A percentile compares a stretch with the other conserved stretches of the same genome.
Evolutionary conservation across 257 asterid species (phyloP).

Genomic region (Plectranthus barbatus): DNA sequence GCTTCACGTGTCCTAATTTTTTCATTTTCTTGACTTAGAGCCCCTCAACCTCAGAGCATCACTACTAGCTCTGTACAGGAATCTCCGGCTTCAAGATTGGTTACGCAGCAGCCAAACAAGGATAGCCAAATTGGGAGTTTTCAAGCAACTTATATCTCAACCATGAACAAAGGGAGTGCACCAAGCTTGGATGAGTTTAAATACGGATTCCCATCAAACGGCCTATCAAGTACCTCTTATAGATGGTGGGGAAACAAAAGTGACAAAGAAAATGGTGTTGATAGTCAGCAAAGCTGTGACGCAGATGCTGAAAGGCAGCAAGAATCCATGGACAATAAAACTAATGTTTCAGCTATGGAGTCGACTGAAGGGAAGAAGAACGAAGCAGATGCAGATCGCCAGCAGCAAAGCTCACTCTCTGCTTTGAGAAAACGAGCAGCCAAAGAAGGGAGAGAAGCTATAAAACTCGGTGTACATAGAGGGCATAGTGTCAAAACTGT

Average conservation of each 20-base stretch:
- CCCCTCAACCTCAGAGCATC: constrained; percentile 29
- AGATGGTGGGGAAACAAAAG: constrained; percentile 65
- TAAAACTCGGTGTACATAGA: constrained; percentile 44
- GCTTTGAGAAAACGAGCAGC: constrained; percentile 49
- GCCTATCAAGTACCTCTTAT: constrained; percentile 48
- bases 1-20: not conserved
- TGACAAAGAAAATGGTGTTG: constrained; percentile 1
- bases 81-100: constrained; percentile 16
- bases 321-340: not conserved
- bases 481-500: constrained; percentile 25
- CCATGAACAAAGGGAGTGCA: constrained; percentile 22
- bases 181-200: constrained; percentile 50
- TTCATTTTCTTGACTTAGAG: constrained; percentile 14
- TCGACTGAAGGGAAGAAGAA: constrained; percentile 13
- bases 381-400: constrained; percentile 5
- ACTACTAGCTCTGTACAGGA: constrained; percentile 20
- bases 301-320: constrained; percentile 4
- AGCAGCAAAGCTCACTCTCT: constrained; percentile 27
- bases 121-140: constrained; percentile 20
- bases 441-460: constrained; percentile 40
- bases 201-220: constrained; percentile 69
- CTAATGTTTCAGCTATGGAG: constrained; percentile 2
- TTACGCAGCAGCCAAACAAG: constrained; percentile 37
- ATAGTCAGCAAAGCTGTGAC: not conserved
- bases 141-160: constrained; percentile 19